Evolutionary conservation across 306 rosid species (phyloP).

Genomic region (Argentina anserina): DNA sequence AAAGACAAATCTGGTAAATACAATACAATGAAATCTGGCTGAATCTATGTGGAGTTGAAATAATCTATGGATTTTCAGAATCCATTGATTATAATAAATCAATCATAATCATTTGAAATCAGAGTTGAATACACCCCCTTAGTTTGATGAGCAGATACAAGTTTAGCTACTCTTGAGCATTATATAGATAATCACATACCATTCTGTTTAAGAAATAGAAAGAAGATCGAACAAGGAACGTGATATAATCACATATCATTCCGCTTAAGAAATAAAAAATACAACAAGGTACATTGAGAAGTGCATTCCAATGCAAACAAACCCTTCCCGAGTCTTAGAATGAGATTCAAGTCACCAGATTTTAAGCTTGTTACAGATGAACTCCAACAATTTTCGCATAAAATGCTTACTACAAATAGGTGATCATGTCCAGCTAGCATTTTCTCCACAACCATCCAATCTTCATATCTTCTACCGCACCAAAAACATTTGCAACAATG

Average conservation of each 20-base stretch:
- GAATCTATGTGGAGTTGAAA: too few relatives aligned
- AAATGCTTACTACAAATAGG: conserved; percentile 33
- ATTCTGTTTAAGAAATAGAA: neutral
- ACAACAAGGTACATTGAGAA: conserved; percentile 24
- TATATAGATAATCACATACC: neutral
- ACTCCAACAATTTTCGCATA: conserved; percentile 16
- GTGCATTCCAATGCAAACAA: conserved; percentile 74
- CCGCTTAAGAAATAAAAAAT: neutral
- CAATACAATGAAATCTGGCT: too few relatives aligned
- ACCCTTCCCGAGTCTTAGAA: conserved; percentile 45
- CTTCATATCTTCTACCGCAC: neutral
- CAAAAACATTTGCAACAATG: conserved; percentile 31
- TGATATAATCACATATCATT: too few relatives aligned
- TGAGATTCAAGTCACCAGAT: conserved; percentile 53
- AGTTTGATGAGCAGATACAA: neutral
- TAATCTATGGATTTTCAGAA: too few relatives aligned
- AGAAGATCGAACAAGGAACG: conserved; percentile 13
- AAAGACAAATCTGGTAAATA: too few relatives aligned
- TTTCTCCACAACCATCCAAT: conserved; percentile 16
- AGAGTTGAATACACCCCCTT: too few relatives aligned
- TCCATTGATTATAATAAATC: too few relatives aligned
- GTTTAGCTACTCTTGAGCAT: neutral
- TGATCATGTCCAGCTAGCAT: conserved; percentile 3
- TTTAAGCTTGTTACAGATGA: conserved; percentile 3
- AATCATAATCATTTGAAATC: too few relatives aligned